phyloP scores from a whole-genome alignment of 1,284 basidiomycete species.

The Marasmius fiardii region DNA sequence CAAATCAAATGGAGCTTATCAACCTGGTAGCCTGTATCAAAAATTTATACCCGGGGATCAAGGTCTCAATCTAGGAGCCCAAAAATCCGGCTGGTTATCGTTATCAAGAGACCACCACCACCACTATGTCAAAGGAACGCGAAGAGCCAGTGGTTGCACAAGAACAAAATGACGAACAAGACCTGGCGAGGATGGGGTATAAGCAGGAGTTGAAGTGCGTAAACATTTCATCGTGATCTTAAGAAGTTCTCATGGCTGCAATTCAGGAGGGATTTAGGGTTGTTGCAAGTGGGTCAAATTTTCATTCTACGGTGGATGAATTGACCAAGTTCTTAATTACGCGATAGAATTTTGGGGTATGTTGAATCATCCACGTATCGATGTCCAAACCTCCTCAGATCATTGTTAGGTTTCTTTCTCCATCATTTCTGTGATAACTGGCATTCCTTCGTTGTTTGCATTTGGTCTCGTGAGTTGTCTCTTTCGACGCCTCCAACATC shows the following conservation, averaged over 20 bases:
- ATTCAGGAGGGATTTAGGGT: constrained; percentile 42
- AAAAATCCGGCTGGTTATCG: too few relatives aligned
- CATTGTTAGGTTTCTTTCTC: constrained; percentile 65
- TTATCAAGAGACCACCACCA: too few relatives aligned
- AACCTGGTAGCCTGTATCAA: too few relatives aligned
- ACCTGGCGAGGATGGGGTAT: constrained; percentile 71
- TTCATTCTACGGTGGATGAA: constrained; percentile 2
- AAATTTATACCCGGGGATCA: too few relatives aligned
- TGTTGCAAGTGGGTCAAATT: constrained; percentile 53
- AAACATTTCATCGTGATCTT: not conserved
- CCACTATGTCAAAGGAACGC: too few relatives aligned
- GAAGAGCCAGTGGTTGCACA: not conserved
- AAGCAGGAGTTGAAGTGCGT: constrained; percentile 69
- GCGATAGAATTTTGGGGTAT: constrained; percentile 62
- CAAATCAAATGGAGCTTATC: too few relatives aligned
- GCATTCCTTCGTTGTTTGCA: constrained; percentile 61
- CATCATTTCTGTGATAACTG: constrained; percentile 72
- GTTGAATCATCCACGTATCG: constrained; percentile 13
- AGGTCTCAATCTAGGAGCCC: too few relatives aligned
- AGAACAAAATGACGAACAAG: constrained; percentile 48
- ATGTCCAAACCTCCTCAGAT: constrained; percentile 74
- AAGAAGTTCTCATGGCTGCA: constrained; percentile 1
- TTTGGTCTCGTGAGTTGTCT: constrained; percentile 59
- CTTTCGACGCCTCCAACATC: not conserved
- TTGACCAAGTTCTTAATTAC: constrained; percentile 1